Evolutionary conservation across 2,329 filamentous ascomycete genomes (phyloP).

Genomic region (Endocalyx cinctus): DNA sequence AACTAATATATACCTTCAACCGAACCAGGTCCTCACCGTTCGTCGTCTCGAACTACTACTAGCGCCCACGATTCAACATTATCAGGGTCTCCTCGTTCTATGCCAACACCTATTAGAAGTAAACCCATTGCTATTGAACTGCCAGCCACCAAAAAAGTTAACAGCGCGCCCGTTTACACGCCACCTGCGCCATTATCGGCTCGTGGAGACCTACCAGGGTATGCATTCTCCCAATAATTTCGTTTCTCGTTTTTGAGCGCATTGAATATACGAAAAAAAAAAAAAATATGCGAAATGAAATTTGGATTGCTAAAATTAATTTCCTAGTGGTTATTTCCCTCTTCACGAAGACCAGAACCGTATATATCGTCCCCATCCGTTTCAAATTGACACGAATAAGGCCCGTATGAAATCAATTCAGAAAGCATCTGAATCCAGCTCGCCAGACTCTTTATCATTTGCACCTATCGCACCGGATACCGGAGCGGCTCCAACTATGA

Average conservation of each 20-base stretch:
- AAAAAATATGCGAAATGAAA: no score
- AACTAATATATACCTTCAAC: no score
- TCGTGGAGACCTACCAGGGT: constrained; percentile 56
- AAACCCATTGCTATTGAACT: constrained; percentile 52
- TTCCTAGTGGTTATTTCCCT: constrained; percentile 54
- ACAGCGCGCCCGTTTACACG: constrained; percentile 35
- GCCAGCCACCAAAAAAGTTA: constrained; percentile 37
- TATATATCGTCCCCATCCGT: constrained; percentile 48
- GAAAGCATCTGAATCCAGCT: constrained; percentile 27
- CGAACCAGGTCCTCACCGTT: constrained; percentile 7
- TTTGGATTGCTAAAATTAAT: no score
- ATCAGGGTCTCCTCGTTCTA: constrained; percentile 19
- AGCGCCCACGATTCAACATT: constrained; percentile 10
- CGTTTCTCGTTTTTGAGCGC: not conserved
- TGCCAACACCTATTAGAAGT: constrained; percentile 25
- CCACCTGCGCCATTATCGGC: constrained; percentile 50
- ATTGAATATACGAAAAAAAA: constrained; percentile 9
- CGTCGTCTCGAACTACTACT: constrained; percentile 18
- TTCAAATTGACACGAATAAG: constrained; percentile 38
- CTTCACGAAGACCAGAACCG: constrained; percentile 51
- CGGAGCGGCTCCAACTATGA: constrained; percentile 16
- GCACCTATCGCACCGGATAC: constrained; percentile 18
- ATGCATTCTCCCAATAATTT: constrained; percentile 25
- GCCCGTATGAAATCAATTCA: constrained; percentile 31
- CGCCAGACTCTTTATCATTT: constrained; percentile 12